Percentiles rank a stretch among this genome's conserved stretches.
Conservation (phyloP, 345 rosid genomes). For the Rhodamnia argentea region DNA sequence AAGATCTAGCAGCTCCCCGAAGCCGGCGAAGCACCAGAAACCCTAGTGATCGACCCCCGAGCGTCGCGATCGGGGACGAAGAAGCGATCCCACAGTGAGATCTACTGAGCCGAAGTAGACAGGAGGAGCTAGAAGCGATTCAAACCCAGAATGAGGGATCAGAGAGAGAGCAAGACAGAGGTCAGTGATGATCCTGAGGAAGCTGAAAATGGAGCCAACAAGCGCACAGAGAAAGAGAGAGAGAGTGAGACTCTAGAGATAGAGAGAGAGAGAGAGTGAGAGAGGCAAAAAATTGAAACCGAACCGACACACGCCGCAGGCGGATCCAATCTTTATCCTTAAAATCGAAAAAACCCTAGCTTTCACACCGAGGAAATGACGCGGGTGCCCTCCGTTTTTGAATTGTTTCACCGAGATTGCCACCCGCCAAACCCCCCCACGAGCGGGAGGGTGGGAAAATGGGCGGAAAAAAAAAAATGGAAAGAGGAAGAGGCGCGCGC, state of each 20-base stretch:
- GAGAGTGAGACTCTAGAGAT: not conserved
- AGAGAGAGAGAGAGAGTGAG: not conserved
- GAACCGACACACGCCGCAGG: slow-evolving; percentile 4
- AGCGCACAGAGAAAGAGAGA: not conserved
- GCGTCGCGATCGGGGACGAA: not conserved
- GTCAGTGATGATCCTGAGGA: not conserved
- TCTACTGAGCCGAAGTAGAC: not conserved
- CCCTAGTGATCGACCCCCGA: not conserved
- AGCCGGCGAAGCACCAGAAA: not conserved
- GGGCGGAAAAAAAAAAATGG: not conserved
- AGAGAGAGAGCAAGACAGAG: not conserved
- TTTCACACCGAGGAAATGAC: not conserved
- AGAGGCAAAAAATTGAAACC: not conserved
- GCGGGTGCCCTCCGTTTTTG: not conserved
- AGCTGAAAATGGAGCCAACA: not conserved
- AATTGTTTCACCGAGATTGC: not conserved
- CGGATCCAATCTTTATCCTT: not conserved
- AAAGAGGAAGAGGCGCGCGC: not conserved
- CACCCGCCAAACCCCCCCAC: slow-evolving; percentile 6
- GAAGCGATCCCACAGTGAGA: not conserved
- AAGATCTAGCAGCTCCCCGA: not conserved
- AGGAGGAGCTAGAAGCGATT: not conserved
- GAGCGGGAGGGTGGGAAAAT: not conserved
- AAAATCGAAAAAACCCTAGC: slow-evolving; percentile 3
- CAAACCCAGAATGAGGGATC: not conserved